Conservation (phyloP, 2,329 filamentous ascomycete genomes). For the Monosporascus sp. region DNA sequence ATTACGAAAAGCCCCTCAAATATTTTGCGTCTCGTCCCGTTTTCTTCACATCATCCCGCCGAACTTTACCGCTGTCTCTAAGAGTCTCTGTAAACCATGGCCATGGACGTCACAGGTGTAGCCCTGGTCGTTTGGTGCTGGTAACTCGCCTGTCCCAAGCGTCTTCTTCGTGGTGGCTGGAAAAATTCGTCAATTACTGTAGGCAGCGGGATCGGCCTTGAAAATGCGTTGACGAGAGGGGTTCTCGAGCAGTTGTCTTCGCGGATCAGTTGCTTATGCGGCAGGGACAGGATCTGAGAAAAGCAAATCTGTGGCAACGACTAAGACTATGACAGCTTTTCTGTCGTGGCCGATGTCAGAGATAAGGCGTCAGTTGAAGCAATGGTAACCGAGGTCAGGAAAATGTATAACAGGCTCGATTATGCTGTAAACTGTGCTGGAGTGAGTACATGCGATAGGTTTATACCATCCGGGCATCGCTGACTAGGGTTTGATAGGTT, state of each 20-base stretch:
- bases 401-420: slow-evolving; percentile 1
- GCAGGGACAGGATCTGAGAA: slow-evolving; percentile 4
- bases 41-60: no score
- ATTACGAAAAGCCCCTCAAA: no score
- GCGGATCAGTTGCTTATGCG: slow-evolving; percentile 7
- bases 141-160: slow-evolving; percentile 3
- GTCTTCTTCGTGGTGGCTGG: no score
- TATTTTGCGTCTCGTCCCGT: no score
- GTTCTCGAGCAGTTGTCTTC: slow-evolving; percentile 11
- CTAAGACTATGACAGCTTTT: slow-evolving; percentile 4
- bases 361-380: slow-evolving; percentile 7
- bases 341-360: slow-evolving; percentile 11
- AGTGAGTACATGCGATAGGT: not conserved
- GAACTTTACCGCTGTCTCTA: no score
- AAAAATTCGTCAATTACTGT: not conserved
- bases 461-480: not conserved
- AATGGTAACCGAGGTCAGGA: slow-evolving; percentile 3
- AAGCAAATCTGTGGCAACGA: slow-evolving; percentile 7
- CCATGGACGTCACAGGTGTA: slow-evolving; percentile 7
- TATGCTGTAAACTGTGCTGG: slow-evolving; percentile 5
- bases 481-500: not conserved
- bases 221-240: slow-evolving; percentile 10
- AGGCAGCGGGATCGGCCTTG: slow-evolving; percentile 13
- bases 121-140: slow-evolving; percentile 8
- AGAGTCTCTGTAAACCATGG: no score